Evolutionary conservation across 1,284 basidiomycete genomes (phyloP).

Genomic region (Rhodotorula sp.): DNA sequence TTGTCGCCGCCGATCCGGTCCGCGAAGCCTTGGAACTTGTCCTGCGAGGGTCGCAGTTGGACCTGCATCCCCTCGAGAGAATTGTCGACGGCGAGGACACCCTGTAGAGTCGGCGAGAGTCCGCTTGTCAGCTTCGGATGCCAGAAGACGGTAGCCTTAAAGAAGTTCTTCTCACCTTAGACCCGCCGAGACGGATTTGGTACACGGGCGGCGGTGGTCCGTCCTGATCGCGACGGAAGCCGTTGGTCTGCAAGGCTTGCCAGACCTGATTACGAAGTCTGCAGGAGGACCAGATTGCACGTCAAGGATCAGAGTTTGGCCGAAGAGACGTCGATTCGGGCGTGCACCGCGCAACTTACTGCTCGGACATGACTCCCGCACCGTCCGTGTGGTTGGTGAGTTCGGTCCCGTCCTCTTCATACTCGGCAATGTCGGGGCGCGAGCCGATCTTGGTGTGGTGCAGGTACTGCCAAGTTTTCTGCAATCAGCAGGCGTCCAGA

Average conservation of each 20-base stretch:
- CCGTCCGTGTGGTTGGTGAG: slow-evolving; percentile 64
- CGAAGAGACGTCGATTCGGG: fast-evolving
- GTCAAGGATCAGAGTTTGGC: no score
- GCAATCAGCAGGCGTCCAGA: no score
- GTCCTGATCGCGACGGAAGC: slow-evolving; percentile 7
- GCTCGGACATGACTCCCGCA: slow-evolving; percentile 63
- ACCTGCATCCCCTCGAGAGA: slow-evolving; percentile 49
- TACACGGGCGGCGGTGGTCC: slow-evolving; percentile 18
- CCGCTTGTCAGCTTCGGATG: background rate
- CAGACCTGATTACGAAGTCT: slow-evolving; percentile 25
- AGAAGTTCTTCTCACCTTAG: slow-evolving; percentile 32
- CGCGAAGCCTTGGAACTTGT: slow-evolving; percentile 59
- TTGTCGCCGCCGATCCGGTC: slow-evolving; percentile 45
- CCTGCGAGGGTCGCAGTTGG: slow-evolving; percentile 60
- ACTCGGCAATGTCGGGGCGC: slow-evolving; percentile 47
- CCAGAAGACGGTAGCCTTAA: background rate
- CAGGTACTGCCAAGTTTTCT: slow-evolving; percentile 31
- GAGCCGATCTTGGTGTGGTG: slow-evolving; percentile 44
- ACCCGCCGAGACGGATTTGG: slow-evolving; percentile 48
- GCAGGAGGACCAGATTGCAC: background rate
- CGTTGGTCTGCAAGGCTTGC: background rate
- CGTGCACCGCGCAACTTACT: slow-evolving; percentile 36
- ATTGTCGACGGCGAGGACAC: slow-evolving; percentile 61
- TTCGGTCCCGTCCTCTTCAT: slow-evolving; percentile 31
- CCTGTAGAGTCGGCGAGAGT: slow-evolving; percentile 19